Conservation (phyloP, 345 rosid species). For the Dimocarpus longan region DNA sequence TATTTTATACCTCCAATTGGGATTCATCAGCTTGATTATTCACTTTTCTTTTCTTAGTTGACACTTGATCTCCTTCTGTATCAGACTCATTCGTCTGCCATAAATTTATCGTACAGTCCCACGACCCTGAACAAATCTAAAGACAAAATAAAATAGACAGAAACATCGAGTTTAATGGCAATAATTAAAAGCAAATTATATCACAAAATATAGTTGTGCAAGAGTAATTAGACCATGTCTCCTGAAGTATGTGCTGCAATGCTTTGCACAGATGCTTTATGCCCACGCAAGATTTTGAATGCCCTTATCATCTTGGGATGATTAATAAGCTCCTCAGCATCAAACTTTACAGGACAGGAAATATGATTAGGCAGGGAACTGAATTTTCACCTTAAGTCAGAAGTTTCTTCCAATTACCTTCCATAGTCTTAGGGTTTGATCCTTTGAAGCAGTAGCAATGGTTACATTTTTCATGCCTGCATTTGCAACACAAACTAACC, state of each 20-base stretch:
- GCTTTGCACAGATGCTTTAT: constrained; percentile 83
- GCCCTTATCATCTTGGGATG: constrained; percentile 55
- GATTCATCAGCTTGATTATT: constrained; percentile 59
- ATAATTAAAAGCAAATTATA: neutral
- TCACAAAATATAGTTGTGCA: neutral
- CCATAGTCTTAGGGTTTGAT: constrained; percentile 84
- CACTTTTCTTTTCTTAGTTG: constrained; percentile 84
- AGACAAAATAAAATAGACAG: constrained; percentile 17
- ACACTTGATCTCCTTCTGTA: constrained; percentile 52
- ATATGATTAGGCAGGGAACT: constrained; percentile 12
- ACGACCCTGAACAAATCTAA: constrained; percentile 92
- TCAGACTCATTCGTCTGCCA: constrained; percentile 67
- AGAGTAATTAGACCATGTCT: constrained; percentile 56
- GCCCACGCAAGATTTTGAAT: constrained; percentile 82
- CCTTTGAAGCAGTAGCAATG: constrained; percentile 91
- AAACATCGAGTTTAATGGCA: constrained; percentile 10
- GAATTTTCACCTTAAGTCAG: constrained; percentile 14
- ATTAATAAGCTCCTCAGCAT: constrained; percentile 40
- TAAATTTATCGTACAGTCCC: constrained; percentile 86
- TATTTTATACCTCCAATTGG: constrained; percentile 67
- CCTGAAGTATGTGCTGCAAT: constrained; percentile 69
- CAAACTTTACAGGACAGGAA: constrained; percentile 48
- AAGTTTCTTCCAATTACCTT: constrained; percentile 59
- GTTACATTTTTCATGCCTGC: constrained; percentile 52
- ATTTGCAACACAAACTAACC: constrained; percentile 12